Conservation (phyloP, 257 asterid species). For the Nicotiana otophora region DNA sequence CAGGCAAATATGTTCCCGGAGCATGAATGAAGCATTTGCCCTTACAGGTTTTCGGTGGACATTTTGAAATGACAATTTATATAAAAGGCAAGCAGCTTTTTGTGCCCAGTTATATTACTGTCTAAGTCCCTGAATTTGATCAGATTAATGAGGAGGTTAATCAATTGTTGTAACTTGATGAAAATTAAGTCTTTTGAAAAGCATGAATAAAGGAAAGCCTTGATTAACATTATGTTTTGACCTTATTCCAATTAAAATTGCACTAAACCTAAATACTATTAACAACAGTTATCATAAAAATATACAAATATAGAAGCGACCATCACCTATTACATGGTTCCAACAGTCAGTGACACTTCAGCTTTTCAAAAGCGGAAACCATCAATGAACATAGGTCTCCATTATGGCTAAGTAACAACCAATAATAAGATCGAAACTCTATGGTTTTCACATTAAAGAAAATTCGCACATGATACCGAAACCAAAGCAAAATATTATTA, state of each 20-base stretch:
- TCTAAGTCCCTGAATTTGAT: background rate
- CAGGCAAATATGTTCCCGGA: background rate
- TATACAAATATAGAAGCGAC: background rate
- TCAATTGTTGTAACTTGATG: background rate
- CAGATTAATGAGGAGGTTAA: background rate
- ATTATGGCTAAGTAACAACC: background rate
- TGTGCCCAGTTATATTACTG: background rate
- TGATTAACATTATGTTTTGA: background rate
- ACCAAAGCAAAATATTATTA: background rate
- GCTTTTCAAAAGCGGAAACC: background rate
- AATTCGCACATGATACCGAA: background rate
- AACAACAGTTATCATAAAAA: background rate
- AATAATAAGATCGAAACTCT: background rate
- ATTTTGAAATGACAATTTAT: background rate
- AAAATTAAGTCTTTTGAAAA: background rate
- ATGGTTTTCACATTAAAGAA: background rate
- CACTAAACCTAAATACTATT: background rate
- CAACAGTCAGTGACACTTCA: background rate
- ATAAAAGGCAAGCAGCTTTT: background rate
- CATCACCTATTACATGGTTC: background rate
- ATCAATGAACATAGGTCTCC: background rate
- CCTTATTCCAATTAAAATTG: background rate
- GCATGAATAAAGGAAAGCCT: background rate
- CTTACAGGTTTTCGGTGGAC: background rate
- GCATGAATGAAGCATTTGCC: background rate